Conservation (phyloP, 768 basidiomycete species). For the Favolaschia claudopus region DNA sequence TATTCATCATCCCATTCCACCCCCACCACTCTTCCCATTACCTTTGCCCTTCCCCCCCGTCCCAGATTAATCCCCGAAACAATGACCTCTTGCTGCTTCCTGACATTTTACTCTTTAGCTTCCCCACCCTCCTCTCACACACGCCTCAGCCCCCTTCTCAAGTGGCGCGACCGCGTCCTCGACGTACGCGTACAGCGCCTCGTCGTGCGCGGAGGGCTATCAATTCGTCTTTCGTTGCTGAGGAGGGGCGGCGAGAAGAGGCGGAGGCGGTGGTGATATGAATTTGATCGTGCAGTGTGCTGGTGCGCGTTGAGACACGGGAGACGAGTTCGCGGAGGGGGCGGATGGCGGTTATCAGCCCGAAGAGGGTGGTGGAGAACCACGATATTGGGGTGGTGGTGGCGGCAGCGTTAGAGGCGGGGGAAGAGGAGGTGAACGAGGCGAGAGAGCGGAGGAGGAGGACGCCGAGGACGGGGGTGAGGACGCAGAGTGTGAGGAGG, state of each 20-base stretch:
- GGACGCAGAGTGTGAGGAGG: conserved; percentile 65
- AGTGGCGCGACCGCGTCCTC: conserved; percentile 16
- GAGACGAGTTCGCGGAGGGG: conserved; percentile 79
- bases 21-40: background rate
- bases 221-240: background rate
- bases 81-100: too few species aligned
- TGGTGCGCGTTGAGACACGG: conserved; percentile 66
- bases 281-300: conserved; percentile 68
- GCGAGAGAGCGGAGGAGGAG: conserved; percentile 68
- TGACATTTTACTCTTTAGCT: background rate
- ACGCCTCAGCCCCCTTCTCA: conserved; percentile 9
- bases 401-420: conserved; percentile 53
- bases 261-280: conserved; percentile 39
- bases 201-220: background rate
- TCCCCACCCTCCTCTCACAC: conserved; percentile 11
- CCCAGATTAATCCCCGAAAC: too few species aligned
- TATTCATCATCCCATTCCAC: too few species aligned
- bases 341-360: conserved; percentile 80
- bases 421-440: conserved; percentile 54
- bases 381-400: conserved; percentile 59
- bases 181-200: conserved; percentile 6
- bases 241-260: background rate
- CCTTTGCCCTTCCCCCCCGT: too few species aligned
- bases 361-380: conserved; percentile 82
- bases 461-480: conserved; percentile 77